Evolutionary conservation across 192 early-diverging fungal genomes (phyloP), one percentile per base, ranked within the genome.

Genomic region (Mortierella claussenii): DNA sequence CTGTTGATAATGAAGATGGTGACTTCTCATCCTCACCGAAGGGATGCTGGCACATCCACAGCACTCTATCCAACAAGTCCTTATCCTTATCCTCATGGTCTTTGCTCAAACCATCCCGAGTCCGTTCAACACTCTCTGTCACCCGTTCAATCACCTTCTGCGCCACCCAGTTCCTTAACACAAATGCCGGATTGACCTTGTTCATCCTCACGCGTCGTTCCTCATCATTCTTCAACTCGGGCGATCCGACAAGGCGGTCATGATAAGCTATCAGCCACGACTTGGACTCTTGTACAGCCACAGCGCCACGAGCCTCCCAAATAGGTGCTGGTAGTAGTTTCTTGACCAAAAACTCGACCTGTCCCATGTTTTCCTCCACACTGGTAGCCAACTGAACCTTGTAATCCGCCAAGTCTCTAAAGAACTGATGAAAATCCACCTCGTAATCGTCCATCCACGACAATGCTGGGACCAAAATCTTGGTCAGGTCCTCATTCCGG

Each of bases 111-210:
- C 11, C 61, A 32, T 36, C 79, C 62, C 18, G 83, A 60, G 60
- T 80, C 83, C 21, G 58, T 37, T 13, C 82, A 50, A 23, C 79
- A 52, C 56, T 83, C 75, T 28, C 76, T 61, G 18, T 88, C 83
- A 31, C 79, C 69, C 28, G 79, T 80, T 81, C 70, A 45, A 90
- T 88, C 2, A 91, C 82, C 34, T 86, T 85, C 55, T 93, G 85
- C 3, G 92, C 87, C 31, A 93, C 86, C 87, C 90, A 93, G 62
- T 94, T 94, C 20, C 94, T 88, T 45, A 94, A 80, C 9, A 92
- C 85, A 80, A 90, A 94, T 40, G 81, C 81, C 8, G 94, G 95
- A 63, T 97, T 97, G 46, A 79, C 68, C 12, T 52, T 43, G 40
- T 87, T 75, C 94, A 97, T 96, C 20, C 70, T 48, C n/a, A 33